phyloP scores from a whole-genome alignment of 2,329 filamentous ascomycete species.

The Calycina marina region DNA sequence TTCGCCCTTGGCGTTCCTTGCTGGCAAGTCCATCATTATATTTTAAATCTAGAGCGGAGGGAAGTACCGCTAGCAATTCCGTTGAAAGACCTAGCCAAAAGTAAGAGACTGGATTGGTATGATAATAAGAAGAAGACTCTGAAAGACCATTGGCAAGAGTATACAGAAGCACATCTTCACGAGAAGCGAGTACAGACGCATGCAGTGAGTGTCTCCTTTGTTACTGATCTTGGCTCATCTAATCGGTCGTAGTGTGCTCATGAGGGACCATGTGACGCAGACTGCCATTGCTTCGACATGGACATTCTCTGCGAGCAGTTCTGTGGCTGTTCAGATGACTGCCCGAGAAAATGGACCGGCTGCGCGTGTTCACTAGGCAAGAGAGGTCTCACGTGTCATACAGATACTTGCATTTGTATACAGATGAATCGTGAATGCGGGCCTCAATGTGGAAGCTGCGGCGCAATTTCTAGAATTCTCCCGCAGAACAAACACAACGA shows the following conservation, averaged over 20 bases:
- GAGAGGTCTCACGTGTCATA: constrained; percentile 40
- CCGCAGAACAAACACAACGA: constrained; percentile 50
- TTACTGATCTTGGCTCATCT: constrained; percentile 25
- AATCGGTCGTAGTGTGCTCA: constrained; percentile 45
- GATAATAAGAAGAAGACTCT: constrained; percentile 15
- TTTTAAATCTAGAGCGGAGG: no score
- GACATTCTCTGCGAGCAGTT: constrained; percentile 58
- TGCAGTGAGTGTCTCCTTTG: constrained; percentile 26
- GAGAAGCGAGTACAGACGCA: constrained; percentile 27
- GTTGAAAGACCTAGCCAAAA: neutral
- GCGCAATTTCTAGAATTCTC: constrained; percentile 53
- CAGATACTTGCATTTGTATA: constrained; percentile 55
- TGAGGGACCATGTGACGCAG: constrained; percentile 46
- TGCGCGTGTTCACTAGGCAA: constrained; percentile 46
- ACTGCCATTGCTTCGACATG: constrained; percentile 47
- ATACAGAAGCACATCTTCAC: constrained; percentile 15
- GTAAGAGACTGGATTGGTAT: constrained; percentile 17
- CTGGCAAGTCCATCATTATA: constrained; percentile 15
- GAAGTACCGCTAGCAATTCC: constrained; percentile 8
- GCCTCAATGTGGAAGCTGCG: constrained; percentile 57
- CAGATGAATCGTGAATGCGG: constrained; percentile 68
- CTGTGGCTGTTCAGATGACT: constrained; percentile 48
- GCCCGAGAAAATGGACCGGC: constrained; percentile 49
- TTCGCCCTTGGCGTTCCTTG: constrained; percentile 15
- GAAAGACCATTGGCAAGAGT: constrained; percentile 12